A percentile compares a stretch with the other conserved stretches of the same genome.
Evolutionary conservation across 2,329 filamentous ascomycete species (phyloP).

Genomic region (Trichoderma simmonsii): DNA sequence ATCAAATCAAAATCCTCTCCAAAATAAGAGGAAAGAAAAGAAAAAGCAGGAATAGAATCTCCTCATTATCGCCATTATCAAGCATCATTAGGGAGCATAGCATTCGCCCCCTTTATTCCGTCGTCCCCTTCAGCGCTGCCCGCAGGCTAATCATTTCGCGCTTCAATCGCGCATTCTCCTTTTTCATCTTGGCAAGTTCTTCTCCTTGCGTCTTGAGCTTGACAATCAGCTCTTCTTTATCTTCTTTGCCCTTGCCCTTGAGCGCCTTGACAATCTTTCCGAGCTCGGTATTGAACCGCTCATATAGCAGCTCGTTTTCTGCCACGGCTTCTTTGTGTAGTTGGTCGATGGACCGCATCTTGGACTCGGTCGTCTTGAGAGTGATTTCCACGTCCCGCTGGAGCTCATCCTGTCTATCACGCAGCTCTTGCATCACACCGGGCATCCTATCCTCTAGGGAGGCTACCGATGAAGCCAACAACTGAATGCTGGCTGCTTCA

Average conservation of each 20-base stretch:
- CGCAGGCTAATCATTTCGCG: constrained; percentile 74
- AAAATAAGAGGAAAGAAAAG: background rate
- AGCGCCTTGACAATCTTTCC: constrained; percentile 77
- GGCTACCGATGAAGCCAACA: constrained; percentile 56
- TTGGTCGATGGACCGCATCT: constrained; percentile 79
- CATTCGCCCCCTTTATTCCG: constrained; percentile 31
- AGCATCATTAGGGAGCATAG: constrained; percentile 20
- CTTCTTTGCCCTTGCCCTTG: constrained; percentile 68
- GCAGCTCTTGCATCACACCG: constrained; percentile 55
- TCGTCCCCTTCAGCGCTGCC: constrained; percentile 49
- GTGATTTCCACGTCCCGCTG: constrained; percentile 69
- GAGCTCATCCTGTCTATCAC: constrained; percentile 59
- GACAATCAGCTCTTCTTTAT: constrained; percentile 72
- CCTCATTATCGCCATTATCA: constrained; percentile 7
- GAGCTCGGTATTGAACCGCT: constrained; percentile 87
- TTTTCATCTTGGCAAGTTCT: constrained; percentile 72
- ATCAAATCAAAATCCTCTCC: background rate
- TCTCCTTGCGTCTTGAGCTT: constrained; percentile 72
- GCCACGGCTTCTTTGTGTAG: constrained; percentile 82
- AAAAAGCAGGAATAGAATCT: background rate
- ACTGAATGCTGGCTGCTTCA: constrained; percentile 42
- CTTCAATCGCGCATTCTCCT: constrained; percentile 80
- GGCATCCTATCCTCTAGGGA: constrained; percentile 67
- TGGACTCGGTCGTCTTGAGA: constrained; percentile 70
- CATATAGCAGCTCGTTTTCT: constrained; percentile 90